These are phyloP conservation scores for Otatea glauca DNA, from an alignment of 176 grass and related monocot genomes.

Conservation along the genomic window DNA sequence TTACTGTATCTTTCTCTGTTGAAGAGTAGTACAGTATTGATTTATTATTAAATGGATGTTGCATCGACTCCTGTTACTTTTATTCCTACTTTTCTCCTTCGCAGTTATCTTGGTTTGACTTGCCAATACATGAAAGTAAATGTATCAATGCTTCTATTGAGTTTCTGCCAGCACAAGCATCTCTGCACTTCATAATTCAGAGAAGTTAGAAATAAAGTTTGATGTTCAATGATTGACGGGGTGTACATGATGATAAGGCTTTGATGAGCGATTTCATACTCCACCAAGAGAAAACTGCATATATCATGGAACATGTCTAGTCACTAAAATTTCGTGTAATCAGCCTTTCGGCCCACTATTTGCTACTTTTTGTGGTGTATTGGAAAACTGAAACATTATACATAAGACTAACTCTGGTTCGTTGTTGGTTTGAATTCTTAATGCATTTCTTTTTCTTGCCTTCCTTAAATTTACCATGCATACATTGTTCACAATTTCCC, in stretches of 20 bases:
- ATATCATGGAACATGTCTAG: background rate
- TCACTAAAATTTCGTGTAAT: conserved; percentile 6
- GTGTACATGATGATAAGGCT: background rate
- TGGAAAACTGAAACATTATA: background rate
- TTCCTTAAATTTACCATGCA: conserved; percentile 13
- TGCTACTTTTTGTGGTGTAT: background rate
- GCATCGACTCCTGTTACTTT: background rate
- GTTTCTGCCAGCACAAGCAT: conserved; percentile 43
- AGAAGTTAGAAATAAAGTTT: conserved; percentile 11
- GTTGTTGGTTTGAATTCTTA: background rate
- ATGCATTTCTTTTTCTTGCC: background rate
- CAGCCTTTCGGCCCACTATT: background rate
- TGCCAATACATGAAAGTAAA: background rate
- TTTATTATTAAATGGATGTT: conserved; percentile 22
- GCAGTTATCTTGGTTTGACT: conserved; percentile 43
- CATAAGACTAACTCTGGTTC: background rate
- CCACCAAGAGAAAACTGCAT: background rate
- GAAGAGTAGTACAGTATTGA: conserved; percentile 1
- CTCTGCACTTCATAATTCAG: conserved; percentile 10
- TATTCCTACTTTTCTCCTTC: conserved; percentile 27
- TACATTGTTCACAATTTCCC: background rate
- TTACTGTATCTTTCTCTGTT: conserved; percentile 30
- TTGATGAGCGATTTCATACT: conserved; percentile 10
- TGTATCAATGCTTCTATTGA: background rate
- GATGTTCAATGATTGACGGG: background rate